A percentile compares a stretch with the other conserved stretches of the same genome.
phyloP scores from a whole-genome alignment of 2,329 filamentous ascomycete genomes.

The Colletotrichum sp. region DNA sequence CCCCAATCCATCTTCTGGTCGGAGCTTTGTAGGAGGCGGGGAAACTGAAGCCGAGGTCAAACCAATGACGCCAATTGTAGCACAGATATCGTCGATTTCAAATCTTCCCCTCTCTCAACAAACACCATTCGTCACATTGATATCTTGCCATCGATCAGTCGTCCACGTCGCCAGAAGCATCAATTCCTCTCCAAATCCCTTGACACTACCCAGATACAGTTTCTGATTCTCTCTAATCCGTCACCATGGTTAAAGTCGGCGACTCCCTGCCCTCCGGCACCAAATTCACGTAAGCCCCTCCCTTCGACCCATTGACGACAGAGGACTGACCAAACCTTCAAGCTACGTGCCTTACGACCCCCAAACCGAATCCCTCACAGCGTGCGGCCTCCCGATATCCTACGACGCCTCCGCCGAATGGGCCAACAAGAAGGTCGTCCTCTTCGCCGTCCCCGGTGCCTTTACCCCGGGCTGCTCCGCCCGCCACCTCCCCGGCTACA shows the following conservation, averaged over 20 bases:
- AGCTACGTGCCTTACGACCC: conserved; percentile 80
- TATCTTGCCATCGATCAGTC: not conserved
- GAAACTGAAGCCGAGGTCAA: not conserved
- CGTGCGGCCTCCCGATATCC: conserved; percentile 78
- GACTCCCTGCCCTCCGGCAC: conserved; percentile 83
- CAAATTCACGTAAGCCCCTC: conserved; percentile 64
- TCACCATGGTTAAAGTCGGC: conserved; percentile 67
- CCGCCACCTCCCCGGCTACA: conserved; percentile 81
- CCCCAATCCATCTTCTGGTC: not conserved
- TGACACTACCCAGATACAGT: not conserved
- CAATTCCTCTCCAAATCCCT: not conserved
- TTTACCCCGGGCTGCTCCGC: conserved; percentile 89
- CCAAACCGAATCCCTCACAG: conserved; percentile 70
- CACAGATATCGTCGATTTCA: not conserved
- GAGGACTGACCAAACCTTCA: conserved; percentile 66
- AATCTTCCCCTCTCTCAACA: not conserved
- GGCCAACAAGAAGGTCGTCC: conserved; percentile 59
- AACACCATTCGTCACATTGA: not conserved
- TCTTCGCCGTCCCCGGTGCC: conserved; percentile 68
- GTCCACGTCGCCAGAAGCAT: not conserved
- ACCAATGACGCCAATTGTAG: not conserved
- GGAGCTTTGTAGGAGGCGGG: not conserved
- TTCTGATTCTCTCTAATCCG: not conserved
- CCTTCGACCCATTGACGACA: not conserved
- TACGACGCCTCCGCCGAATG: conserved; percentile 73